Evolutionary conservation across 148 eudicot species (phyloP).

Genomic region (Gaultheria prostrata): DNA sequence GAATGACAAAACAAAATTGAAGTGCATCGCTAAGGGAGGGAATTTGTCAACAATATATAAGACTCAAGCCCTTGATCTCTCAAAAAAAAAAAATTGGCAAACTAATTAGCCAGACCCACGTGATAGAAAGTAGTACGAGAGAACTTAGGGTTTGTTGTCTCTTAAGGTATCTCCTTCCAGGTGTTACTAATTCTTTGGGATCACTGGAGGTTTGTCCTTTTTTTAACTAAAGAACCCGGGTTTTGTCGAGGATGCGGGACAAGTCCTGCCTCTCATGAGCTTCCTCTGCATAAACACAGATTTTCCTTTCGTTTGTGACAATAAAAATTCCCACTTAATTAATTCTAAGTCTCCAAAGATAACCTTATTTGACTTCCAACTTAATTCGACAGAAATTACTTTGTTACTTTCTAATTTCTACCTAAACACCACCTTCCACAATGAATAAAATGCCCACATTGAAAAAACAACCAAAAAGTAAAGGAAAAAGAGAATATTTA

Average conservation of each 20-base stretch:
- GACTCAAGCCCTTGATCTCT: no score
- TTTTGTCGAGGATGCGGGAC: neutral
- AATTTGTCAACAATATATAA: no score
- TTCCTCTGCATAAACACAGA: neutral
- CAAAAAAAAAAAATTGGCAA: no score
- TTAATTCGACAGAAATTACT: neutral
- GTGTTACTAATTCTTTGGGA: no score
- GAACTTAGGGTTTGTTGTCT: no score
- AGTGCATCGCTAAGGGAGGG: no score
- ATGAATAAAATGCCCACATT: neutral
- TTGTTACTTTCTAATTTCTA: constrained; percentile 5
- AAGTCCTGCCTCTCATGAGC: neutral
- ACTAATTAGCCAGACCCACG: no score
- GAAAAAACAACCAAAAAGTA: neutral
- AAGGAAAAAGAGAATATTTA: neutral
- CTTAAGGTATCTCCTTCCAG: no score
- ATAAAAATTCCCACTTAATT: neutral
- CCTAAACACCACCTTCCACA: constrained; percentile 1
- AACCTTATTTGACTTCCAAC: neutral
- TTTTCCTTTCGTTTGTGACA: neutral
- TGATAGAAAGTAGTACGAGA: no score
- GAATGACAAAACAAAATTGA: no score
- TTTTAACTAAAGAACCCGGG: no score
- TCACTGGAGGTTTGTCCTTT: no score
- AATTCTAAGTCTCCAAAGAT: neutral